Base-by-base conservation (phyloP, 352 stramenopile genomes). In the Phytophthora parvispora region DNA sequence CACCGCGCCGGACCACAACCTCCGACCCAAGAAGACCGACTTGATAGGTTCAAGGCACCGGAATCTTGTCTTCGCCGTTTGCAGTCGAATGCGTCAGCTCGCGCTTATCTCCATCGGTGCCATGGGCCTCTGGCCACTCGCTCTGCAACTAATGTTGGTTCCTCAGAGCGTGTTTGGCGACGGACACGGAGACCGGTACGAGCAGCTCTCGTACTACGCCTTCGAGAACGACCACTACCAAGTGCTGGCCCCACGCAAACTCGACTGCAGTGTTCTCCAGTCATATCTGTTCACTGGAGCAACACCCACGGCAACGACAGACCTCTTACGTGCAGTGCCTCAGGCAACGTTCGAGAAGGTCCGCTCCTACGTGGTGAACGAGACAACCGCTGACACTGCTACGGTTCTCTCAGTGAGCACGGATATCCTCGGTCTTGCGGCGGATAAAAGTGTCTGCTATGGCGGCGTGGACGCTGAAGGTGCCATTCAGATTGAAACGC, bases 181-280 rank as follows among this genome's bases (percentile, higher is more conserved):
- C 24, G 77, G 77, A 43, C 77, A 84, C 43, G 77, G 77, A 29
- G 77, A 84, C 43, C 60, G 77, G 7, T 84, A 82, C 54, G 73
- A 82, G 25, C 63, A 84, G 50, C 29, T 69, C 5, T 74, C 67
- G 3, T 74, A 74, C n/a, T 74, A 70, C 20, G 65, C 65, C 15
- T 62, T 75, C 8, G 75, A 83, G 18, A 78, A 75, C 42, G 75
- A 83, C 25, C 71, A 80, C 42, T 83, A 83, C 43, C 71, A 83
- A 60, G 65, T 80, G 2, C 57, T 83, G 1, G 45, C 38, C 16
- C 75, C 75, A 20, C 56, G 45, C 3, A 51, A 65, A 38, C 42
- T 83, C 24, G 60, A 61, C 31, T 83, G 75, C 22, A 42, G 18
- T 8, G 71, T 74, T 20, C 56, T 83, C 3, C 62, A 80, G 54